Conservation (phyloP, 805 yeast genomes). For the Spathaspora gorwiae region DNA sequence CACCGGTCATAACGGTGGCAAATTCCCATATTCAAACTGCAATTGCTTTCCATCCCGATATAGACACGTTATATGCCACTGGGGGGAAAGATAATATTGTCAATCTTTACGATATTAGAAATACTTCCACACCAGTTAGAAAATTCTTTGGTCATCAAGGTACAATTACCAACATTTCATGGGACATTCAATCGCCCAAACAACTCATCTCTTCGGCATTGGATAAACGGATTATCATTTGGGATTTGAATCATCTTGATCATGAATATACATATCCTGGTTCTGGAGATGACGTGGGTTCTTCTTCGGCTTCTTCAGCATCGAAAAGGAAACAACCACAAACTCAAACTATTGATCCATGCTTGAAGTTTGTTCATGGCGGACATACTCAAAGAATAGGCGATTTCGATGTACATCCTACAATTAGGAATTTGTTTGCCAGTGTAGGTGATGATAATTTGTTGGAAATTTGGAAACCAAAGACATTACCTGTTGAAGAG, state of each 20-base stretch:
- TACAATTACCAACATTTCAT: conserved; percentile 41
- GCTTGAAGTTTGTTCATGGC: conserved; percentile 75
- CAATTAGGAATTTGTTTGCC: conserved; percentile 51
- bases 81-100: conserved; percentile 77
- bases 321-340: conserved; percentile 50
- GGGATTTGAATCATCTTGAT: conserved; percentile 65
- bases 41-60: conserved; percentile 57
- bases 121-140: conserved; percentile 54
- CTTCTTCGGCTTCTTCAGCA: conserved; percentile 30
- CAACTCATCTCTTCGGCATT: conserved; percentile 53
- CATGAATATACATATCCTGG: conserved; percentile 44
- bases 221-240: conserved; percentile 67
- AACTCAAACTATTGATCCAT: conserved; percentile 54
- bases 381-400: conserved; percentile 74
- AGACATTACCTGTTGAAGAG: conserved; percentile 40
- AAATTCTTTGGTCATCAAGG: conserved; percentile 63
- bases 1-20: conserved; percentile 43
- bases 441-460: conserved; percentile 74
- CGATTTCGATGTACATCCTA: conserved; percentile 66
- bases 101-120: conserved; percentile 71
- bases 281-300: conserved; percentile 9
- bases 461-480: conserved; percentile 73
- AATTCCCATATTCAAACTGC: conserved; percentile 61
- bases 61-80: conserved; percentile 58
- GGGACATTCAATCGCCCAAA: conserved; percentile 46